phyloP scores from a whole-genome alignment of 2,329 filamentous ascomycete genomes.

The Aspergillus thermomutatus region DNA sequence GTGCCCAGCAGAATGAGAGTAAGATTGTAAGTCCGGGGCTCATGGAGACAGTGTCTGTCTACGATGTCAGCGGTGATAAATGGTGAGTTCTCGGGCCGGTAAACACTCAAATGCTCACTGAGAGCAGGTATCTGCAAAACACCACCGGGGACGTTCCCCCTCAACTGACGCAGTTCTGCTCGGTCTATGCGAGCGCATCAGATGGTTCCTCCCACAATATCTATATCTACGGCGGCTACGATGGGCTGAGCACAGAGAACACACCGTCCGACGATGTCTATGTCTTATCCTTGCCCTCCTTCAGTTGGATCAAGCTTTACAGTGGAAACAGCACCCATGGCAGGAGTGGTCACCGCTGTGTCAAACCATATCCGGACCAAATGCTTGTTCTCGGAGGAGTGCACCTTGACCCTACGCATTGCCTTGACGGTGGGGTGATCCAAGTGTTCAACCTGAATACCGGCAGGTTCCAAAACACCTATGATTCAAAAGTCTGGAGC shows the following conservation, averaged over 20 bases:
- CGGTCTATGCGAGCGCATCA: slow-evolving; percentile 36
- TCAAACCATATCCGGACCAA: slow-evolving; percentile 48
- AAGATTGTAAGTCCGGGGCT: slow-evolving; percentile 27
- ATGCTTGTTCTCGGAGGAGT: slow-evolving; percentile 40
- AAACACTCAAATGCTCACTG: background rate
- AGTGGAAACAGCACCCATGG: slow-evolving; percentile 10
- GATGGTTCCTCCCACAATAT: slow-evolving; percentile 47
- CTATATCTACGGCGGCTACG: slow-evolving; percentile 49
- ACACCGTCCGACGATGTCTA: slow-evolving; percentile 44
- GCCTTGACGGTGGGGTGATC: slow-evolving; percentile 52
- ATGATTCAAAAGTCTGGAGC: slow-evolving; percentile 28
- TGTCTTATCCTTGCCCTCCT: slow-evolving; percentile 46
- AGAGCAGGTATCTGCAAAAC: slow-evolving; percentile 39
- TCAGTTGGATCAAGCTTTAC: slow-evolving; percentile 44
- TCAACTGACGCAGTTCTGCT: slow-evolving; percentile 38
- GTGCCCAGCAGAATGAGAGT: slow-evolving; percentile 12
- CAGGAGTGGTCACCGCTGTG: slow-evolving; percentile 31
- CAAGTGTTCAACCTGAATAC: slow-evolving; percentile 45
- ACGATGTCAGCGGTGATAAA: slow-evolving; percentile 30
- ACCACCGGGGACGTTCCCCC: slow-evolving; percentile 38
- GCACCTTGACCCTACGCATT: slow-evolving; percentile 26
- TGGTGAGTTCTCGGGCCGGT: slow-evolving; percentile 20
- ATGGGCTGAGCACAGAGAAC: slow-evolving; percentile 28
- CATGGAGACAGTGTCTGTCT: slow-evolving; percentile 38
- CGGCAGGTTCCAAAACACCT: slow-evolving; percentile 28